phyloP scores from a whole-genome alignment of 257 asterid genomes.

The Echium plantagineum region DNA sequence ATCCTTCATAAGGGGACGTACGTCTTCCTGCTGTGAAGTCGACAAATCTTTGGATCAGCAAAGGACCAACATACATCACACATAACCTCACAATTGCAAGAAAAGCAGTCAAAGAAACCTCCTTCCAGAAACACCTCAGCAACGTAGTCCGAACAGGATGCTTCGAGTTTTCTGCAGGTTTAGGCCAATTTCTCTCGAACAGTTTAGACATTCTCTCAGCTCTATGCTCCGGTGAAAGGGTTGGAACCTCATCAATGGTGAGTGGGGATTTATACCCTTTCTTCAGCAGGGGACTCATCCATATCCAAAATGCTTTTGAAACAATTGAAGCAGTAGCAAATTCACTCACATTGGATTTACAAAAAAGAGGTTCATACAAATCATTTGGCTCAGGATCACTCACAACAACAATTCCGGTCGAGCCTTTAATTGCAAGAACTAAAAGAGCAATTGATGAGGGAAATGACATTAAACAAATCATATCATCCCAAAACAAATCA shows the following conservation, averaged over 20 bases:
- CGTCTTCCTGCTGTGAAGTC: conserved; percentile 53
- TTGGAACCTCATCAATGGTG: conserved; percentile 63
- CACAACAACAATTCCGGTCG: conserved; percentile 38
- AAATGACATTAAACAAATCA: conserved; percentile 31
- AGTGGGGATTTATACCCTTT: conserved; percentile 68
- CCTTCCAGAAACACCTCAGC: conserved; percentile 71
- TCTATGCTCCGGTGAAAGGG: conserved; percentile 62
- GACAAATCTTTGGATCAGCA: conserved; percentile 59
- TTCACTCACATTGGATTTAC: conserved; percentile 44
- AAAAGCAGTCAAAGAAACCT: conserved; percentile 48
- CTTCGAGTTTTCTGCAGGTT: conserved; percentile 56
- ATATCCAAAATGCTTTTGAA: conserved; percentile 66
- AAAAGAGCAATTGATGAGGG: conserved; percentile 35
- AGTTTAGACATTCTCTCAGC: conserved; percentile 58
- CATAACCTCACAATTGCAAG: conserved; percentile 62
- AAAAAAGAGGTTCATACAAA: conserved; percentile 26
- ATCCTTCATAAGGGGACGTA: conserved; percentile 56
- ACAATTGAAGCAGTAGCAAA: conserved; percentile 72
- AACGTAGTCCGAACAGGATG: conserved; percentile 68
- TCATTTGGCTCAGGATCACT: conserved; percentile 20
- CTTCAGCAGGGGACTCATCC: conserved; percentile 73
- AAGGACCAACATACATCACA: conserved; percentile 77
- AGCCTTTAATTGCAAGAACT: conserved; percentile 42
- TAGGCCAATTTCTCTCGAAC: conserved; percentile 69
- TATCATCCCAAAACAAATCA: conserved; percentile 40